A percentile compares a stretch with the other conserved stretches of the same genome.
Conservation (phyloP, 129 eudicot species). For the Artemisia annua region DNA sequence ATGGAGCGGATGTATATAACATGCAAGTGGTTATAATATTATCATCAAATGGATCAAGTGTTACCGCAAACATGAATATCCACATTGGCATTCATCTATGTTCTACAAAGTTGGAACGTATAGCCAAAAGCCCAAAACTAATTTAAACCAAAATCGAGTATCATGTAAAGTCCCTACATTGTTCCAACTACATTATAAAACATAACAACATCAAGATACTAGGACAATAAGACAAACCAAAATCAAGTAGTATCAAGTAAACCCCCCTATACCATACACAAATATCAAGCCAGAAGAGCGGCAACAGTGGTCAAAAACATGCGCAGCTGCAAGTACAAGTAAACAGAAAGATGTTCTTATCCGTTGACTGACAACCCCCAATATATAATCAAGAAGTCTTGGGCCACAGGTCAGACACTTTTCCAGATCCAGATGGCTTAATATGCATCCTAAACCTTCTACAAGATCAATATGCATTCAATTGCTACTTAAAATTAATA, state of each 20-base stretch:
- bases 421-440: no score
- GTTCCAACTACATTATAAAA: not conserved
- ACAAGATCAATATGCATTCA: no score
- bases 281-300: not conserved
- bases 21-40: not conserved
- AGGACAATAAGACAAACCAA: not conserved
- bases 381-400: not conserved
- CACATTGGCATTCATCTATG: slow-evolving; percentile 2
- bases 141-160: no score
- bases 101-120: not conserved
- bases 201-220: not conserved
- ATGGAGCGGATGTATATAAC: slow-evolving; percentile 15
- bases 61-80: slow-evolving; percentile 1
- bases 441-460: no score
- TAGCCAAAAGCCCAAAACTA: no score
- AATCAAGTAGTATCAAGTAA: no score
- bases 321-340: slow-evolving; percentile 1
- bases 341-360: not conserved
- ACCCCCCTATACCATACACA: not conserved
- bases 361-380: not conserved
- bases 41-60: not conserved
- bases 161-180: not conserved
- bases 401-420: no score
- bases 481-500: no score
- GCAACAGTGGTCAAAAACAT: slow-evolving; percentile 2